Evolutionary conservation across 2,329 filamentous ascomycete species (phyloP).

Genomic region (Triangularia setosa): DNA sequence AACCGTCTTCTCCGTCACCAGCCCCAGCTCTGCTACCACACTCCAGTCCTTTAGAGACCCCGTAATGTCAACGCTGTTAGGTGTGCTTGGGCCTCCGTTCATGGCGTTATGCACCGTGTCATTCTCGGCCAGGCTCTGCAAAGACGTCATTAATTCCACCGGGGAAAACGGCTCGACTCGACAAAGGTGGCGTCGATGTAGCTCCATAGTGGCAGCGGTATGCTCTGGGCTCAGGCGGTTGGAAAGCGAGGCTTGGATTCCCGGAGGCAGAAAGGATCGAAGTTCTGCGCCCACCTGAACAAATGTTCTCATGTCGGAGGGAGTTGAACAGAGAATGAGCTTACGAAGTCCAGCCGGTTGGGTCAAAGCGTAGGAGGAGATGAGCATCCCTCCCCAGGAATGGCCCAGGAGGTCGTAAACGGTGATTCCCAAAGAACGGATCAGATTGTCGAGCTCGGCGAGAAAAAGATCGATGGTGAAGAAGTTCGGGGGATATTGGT

Average conservation of each 20-base stretch:
- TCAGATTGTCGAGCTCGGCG: slow-evolving; percentile 46
- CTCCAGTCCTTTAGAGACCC: slow-evolving; percentile 11
- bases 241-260: not conserved
- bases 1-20: slow-evolving; percentile 9
- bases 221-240: slow-evolving; percentile 24
- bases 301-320: slow-evolving; percentile 8
- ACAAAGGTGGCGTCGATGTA: slow-evolving; percentile 30
- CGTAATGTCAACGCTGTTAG: not conserved
- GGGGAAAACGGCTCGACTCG: slow-evolving; percentile 18
- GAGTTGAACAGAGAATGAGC: slow-evolving; percentile 34
- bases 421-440: slow-evolving; percentile 38
- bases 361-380: slow-evolving; percentile 31
- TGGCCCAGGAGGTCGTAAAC: slow-evolving; percentile 45
- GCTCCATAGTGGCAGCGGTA: slow-evolving; percentile 26
- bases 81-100: slow-evolving; percentile 1
- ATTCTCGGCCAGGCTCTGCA: slow-evolving; percentile 16
- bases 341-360: slow-evolving; percentile 20
- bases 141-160: slow-evolving; percentile 4
- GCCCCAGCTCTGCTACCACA: not conserved
- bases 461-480: slow-evolving; percentile 47
- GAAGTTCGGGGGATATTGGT: slow-evolving; percentile 38
- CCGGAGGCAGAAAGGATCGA: not conserved
- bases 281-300: not conserved
- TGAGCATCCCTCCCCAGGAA: slow-evolving; percentile 52
- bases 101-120: slow-evolving; percentile 18